Evolutionary conservation across 192 early-diverging fungal species (phyloP), one percentile per base, ranked within the genome.

Genomic region (Mortierella claussenii): DNA sequence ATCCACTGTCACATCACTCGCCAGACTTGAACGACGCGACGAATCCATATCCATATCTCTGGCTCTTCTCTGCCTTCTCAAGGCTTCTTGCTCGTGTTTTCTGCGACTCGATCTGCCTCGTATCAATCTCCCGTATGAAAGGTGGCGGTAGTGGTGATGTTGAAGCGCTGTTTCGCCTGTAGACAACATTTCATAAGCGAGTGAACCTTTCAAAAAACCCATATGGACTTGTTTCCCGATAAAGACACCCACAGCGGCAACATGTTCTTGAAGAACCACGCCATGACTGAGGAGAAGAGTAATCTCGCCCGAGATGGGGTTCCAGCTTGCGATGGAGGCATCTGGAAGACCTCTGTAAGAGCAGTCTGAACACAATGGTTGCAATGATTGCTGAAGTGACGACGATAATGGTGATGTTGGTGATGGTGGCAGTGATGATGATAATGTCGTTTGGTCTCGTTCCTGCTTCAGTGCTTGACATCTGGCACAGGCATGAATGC

Each of bases 141-240:
- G n/a, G n/a, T n/a, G n/a, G n/a, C n/a, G n/a, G n/a, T n/a, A n/a
- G n/a, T n/a, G n/a, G n/a, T n/a, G n/a, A n/a, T n/a, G n/a, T n/a
- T n/a, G n/a, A n/a, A n/a, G n/a, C n/a, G n/a, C n/a, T n/a, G n/a
- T n/a, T n/a, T n/a, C 56, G 13, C 21, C 42, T 13, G 69, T 55
- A 4, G 73, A 66, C 13, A 76, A 36, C 73, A 76, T 76, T 37
- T 76, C 73, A 4, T 54, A 46, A 8, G 73, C 73, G 8, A 76
- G 53, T 1, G 73, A 76, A 1, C 73, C 73, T 24, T 67, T 76
- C 45, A 76, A 31, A 23, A 76, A 76, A 4, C 59, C 73, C 73
- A 76, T 76, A 45, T 67, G 57, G 31, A 76, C 73, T 23, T 76
- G 50, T 43, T 76, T 76, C 13, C 73, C 73, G 23, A 76, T 76